phyloP scores from a whole-genome alignment of 768 basidiomycete genomes.

The Gelatoporia subvermispora region DNA sequence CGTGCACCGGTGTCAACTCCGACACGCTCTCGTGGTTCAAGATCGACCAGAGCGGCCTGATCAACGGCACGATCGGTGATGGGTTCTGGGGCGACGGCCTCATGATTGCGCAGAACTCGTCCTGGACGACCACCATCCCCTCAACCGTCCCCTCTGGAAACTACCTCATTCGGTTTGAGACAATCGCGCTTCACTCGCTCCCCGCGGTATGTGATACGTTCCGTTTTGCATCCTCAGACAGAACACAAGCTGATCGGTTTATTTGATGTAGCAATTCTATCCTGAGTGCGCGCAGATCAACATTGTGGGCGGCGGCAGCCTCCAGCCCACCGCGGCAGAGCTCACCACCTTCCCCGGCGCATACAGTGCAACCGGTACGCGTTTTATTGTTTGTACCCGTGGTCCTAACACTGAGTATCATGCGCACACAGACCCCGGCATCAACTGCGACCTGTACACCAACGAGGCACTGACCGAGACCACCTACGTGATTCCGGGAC shows the following conservation, averaged over 20 bases:
- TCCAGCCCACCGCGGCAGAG: slow-evolving; percentile 25
- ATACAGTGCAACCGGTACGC: slow-evolving; percentile 13
- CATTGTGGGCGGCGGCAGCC: slow-evolving; percentile 26
- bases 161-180: slow-evolving; percentile 29
- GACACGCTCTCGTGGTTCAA: slow-evolving; percentile 32
- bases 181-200: slow-evolving; percentile 17
- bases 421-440: not conserved
- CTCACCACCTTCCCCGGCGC: slow-evolving; percentile 32
- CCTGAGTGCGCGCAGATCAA: slow-evolving; percentile 26
- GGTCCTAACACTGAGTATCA: not conserved
- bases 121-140: slow-evolving; percentile 26
- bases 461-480: slow-evolving; percentile 28
- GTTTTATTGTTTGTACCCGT: no score
- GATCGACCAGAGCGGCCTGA: slow-evolving; percentile 30
- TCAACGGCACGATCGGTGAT: slow-evolving; percentile 20
- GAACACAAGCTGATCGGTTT: no score
- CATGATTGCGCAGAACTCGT: slow-evolving; percentile 29
- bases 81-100: slow-evolving; percentile 25
- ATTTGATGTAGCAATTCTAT: slow-evolving; percentile 6
- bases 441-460: slow-evolving; percentile 36
- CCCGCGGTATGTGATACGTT: not conserved
- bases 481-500: slow-evolving; percentile 38
- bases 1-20: slow-evolving; percentile 28
- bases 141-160: slow-evolving; percentile 21
- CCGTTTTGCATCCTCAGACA: slow-evolving; percentile 17